Percentiles rank a stretch among this genome's conserved stretches.
phyloP scores from a whole-genome alignment of 2,329 filamentous ascomycete genomes.

The Colletotrichum godetiae region DNA sequence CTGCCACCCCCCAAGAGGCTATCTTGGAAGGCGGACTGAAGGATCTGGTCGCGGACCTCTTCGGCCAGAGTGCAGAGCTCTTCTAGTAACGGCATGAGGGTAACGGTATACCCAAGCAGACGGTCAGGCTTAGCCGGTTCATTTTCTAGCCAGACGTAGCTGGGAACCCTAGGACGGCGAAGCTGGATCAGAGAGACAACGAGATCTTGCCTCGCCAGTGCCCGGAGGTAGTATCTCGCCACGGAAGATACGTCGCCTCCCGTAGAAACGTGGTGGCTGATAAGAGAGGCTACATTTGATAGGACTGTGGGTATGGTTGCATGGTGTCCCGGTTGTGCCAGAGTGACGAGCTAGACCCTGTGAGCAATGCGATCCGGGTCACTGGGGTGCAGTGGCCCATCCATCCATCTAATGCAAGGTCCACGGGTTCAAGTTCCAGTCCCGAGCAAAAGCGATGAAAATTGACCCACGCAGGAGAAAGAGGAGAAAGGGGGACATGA shows the following conservation, averaged over 20 bases:
- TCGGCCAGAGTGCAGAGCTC: constrained; percentile 43
- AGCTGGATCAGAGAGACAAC: constrained; percentile 42
- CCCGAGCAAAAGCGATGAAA: not conserved
- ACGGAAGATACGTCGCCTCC: constrained; percentile 41
- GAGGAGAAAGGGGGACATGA: not conserved
- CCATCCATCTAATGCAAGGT: not conserved
- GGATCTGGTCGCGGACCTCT: constrained; percentile 37
- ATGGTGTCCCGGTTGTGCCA: constrained; percentile 31
- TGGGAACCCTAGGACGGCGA: constrained; percentile 39
- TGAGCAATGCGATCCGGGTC: constrained; percentile 13
- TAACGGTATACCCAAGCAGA: constrained; percentile 44
- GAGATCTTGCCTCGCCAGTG: constrained; percentile 45
- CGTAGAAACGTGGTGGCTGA: constrained; percentile 39
- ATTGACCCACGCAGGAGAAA: constrained; percentile 19
- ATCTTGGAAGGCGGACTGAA: not conserved
- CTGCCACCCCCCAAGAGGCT: not conserved
- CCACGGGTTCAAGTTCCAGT: not conserved
- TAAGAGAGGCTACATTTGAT: constrained; percentile 40
- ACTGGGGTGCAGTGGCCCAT: not conserved
- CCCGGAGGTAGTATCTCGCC: constrained; percentile 45
- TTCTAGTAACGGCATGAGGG: constrained; percentile 44
- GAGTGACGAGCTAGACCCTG: constrained; percentile 32
- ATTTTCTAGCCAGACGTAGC: constrained; percentile 42
- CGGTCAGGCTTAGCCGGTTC: constrained; percentile 41
- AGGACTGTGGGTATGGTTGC: constrained; percentile 40